Evolutionary conservation across 176 grass and related monocot species (phyloP), one percentile per base, ranked within the genome.

Genomic region (Oryza glaberrima): DNA sequence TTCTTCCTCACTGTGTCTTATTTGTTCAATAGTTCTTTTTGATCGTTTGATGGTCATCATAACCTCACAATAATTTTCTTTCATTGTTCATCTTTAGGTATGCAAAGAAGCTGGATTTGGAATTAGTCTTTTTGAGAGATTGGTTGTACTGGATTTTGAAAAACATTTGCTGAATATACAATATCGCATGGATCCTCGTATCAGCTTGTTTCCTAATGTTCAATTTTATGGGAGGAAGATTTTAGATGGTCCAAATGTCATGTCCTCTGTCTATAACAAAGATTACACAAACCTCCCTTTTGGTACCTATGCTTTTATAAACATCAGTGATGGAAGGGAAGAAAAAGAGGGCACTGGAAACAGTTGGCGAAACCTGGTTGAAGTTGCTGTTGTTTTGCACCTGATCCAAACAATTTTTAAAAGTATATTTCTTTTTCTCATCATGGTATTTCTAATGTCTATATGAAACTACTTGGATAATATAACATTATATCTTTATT

Each of bases 111-210:
- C 85, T 90, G 90, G 95, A 32, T 93, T 98, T 34, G 90, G 88
- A 82, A 73, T 60, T 7, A 98, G 95, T 70, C 88, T 93, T 80
- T 98, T 95, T 82, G 79, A 91, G 67, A 98, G 95, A 85, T 78
- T 98, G 64, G 86, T 92, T 22, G 48, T 9, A 28, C 19, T 95
- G 7, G 23, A 76, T 34, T 87, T 86, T 26, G 72, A 85, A 51
- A 98, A 95, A 25, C 83, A 93, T 70, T 81, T 98, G 73, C 65
- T 98, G 74, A 93, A 98, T 51, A 90, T 86, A 82, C 95, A 98
- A 45, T 98, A 98, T 78, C 86, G 95, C 19, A 95, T 98, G 92
- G 83, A 90, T 43, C 95, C 92, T 76, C 69, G 22, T 46, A 95
- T 98, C 52, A 94, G 92, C 32, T 72, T 76, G 35, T 98, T 94